These are phyloP conservation scores for Candida glaebosa DNA, from an alignment of 805 yeast genomes.

Conservation along the genomic window DNA sequence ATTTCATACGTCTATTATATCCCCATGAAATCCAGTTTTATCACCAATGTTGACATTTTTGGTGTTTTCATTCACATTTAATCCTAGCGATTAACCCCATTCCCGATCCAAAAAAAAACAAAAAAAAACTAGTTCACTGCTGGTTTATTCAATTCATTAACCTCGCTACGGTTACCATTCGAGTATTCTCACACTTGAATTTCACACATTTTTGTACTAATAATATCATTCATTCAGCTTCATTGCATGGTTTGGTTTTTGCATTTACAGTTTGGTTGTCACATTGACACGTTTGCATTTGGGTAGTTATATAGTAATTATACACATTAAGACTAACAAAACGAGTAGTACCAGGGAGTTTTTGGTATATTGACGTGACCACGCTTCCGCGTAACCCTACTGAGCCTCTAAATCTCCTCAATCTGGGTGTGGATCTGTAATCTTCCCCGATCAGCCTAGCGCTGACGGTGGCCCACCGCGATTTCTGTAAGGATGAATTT, in stretches of 20 bases:
- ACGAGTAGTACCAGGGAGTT: too few relatives aligned
- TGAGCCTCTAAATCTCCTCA: too few relatives aligned
- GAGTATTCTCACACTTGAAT: too few relatives aligned
- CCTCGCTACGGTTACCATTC: too few relatives aligned
- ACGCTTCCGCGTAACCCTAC: too few relatives aligned
- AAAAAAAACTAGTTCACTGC: too few relatives aligned
- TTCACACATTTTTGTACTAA: neutral
- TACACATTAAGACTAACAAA: neutral
- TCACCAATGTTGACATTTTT: too few relatives aligned
- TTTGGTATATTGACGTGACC: too few relatives aligned
- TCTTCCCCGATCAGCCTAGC: neutral
- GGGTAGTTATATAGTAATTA: slow-evolving; percentile 2
- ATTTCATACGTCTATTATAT: neutral
- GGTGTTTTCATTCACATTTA: neutral
- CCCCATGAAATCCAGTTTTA: neutral
- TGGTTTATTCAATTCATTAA: neutral
- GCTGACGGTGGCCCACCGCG: neutral
- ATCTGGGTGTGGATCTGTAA: neutral
- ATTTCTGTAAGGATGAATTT: neutral
- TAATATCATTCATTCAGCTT: slow-evolving; percentile 1
- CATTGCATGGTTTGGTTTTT: slow-evolving; percentile 1
- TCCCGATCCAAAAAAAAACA: neutral
- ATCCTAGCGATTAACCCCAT: neutral
- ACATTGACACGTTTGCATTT: slow-evolving; percentile 4
- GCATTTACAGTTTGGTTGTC: slow-evolving; percentile 1